Percentiles rank a stretch among this genome's conserved stretches.
phyloP scores from a whole-genome alignment of 495 filamentous ascomycete genomes.

The Terfezia boudieri region DNA sequence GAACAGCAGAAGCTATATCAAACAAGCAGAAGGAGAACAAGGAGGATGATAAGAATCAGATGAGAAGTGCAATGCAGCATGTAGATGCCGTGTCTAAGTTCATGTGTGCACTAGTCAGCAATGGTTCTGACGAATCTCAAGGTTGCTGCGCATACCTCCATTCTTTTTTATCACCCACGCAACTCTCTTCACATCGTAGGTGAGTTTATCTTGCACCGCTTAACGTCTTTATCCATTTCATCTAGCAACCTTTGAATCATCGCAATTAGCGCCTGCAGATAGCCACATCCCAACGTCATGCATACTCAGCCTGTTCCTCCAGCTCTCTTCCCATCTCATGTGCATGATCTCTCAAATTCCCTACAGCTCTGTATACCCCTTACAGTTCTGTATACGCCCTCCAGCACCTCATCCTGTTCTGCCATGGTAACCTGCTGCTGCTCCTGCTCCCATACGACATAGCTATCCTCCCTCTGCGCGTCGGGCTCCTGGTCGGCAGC shows the following conservation, averaged over 20 bases:
- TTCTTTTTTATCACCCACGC: constrained; percentile 69
- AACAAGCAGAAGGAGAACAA: constrained; percentile 43
- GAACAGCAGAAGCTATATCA: constrained; percentile 10
- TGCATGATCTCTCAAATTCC: constrained; percentile 69
- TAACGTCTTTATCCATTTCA: constrained; percentile 56
- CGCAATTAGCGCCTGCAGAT: background rate
- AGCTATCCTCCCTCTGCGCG: constrained; percentile 20
- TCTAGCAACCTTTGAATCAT: constrained; percentile 31
- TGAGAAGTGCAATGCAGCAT: constrained; percentile 75
- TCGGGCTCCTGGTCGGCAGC: constrained; percentile 21
- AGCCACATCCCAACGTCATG: background rate
- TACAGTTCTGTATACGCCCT: constrained; percentile 81
- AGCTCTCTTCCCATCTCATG: constrained; percentile 87
- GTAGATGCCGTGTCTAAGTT: constrained; percentile 53
- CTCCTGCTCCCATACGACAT: constrained; percentile 77
- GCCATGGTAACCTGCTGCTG: constrained; percentile 78
- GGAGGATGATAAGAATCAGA: constrained; percentile 65
- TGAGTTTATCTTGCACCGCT: constrained; percentile 72
- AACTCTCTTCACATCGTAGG: constrained; percentile 67
- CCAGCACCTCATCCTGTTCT: constrained; percentile 82
- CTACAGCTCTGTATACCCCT: constrained; percentile 82
- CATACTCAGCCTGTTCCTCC: constrained; percentile 65
- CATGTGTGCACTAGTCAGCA: constrained; percentile 14
- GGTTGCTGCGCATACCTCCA: constrained; percentile 39
- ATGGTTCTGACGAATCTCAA: background rate